Evolutionary conservation across 2,329 filamentous ascomycete species (phyloP), one percentile per base, ranked within the genome.

Genomic region (Ramichloridium luteum): DNA sequence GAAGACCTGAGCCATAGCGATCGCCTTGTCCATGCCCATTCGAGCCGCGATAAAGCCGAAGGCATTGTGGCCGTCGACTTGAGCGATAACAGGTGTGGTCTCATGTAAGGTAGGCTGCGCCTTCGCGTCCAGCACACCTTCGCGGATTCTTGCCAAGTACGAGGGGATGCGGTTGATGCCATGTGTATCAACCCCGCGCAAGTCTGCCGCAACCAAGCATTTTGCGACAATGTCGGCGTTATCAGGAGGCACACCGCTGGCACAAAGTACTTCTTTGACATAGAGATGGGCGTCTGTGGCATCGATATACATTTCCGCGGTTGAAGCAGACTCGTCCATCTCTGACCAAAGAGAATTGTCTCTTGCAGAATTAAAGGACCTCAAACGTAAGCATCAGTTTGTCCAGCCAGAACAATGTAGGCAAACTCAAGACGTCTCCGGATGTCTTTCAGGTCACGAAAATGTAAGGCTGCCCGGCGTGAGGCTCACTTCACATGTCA

Each of bases 151-250:
- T 32, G 72, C 67, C 61, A 86, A 72, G 60, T 88, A 88, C 0
- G 76, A 81, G 1, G 80, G 80, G 25, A 88, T 74, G 4, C 81
- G 73, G 53, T 82, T 83, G 53, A 80, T 73, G 38, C 77, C 81
- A 51, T 88, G 81, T 0, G 79, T 83, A 49, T 88, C 81, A 15
- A 86, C 75, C 30, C 80, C 81, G 25, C 81, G 74, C 1, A 88
- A 68, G 45, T 88, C 81, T 9, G 81, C 81, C 20, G 72, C 70
- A 1, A 86, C 67, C 1, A 88, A 70, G 39, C 75, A 80, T 38
- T 61, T 58, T n/a, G 80, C 74, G 9, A 85, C 59, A 20, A 74
- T 72, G 3, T 57, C 41, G 11, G 81, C 78, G 41, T 80, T 70
- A 3, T 62, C 51, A 0, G 54, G 34, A 0, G 74, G 56, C 0